Percentiles rank a stretch among this genome's conserved stretches.
These are phyloP conservation scores for Voacanga thouarsii DNA, from an alignment of 257 asterid species.

Conservation along the genomic window DNA sequence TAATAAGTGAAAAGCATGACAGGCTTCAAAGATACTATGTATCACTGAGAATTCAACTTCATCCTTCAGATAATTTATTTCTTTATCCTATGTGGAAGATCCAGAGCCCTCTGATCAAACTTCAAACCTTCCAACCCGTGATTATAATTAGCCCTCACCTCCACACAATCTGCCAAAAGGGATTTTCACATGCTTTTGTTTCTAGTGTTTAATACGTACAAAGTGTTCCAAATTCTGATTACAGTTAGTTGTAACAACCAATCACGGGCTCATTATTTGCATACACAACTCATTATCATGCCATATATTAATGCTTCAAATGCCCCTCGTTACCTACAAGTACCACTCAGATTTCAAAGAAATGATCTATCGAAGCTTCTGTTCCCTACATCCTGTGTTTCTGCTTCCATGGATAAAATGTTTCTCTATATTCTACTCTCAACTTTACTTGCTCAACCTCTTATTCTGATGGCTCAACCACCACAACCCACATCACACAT, in stretches of 20 bases:
- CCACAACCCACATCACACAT: conserved; percentile 27
- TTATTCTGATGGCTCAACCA: conserved; percentile 21
- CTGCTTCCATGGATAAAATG: conserved; percentile 11
- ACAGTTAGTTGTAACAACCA: conserved; percentile 30
- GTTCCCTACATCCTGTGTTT: background rate
- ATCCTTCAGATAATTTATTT: background rate
- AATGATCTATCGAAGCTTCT: conserved; percentile 13
- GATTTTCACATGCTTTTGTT: conserved; percentile 36
- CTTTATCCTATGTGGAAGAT: conserved; percentile 8
- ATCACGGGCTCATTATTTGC: conserved; percentile 34
- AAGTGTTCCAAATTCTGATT: conserved; percentile 1
- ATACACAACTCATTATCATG: background rate
- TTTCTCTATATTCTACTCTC: conserved; percentile 20
- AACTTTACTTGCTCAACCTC: conserved; percentile 12
- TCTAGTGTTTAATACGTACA: conserved; percentile 8
- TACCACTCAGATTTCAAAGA: background rate
- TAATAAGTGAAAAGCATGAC: background rate
- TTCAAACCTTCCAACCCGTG: conserved; percentile 17
- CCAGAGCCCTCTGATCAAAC: background rate
- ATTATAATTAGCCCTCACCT: conserved; percentile 10
- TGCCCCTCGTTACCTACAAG: background rate
- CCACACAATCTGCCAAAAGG: conserved; percentile 19
- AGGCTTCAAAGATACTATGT: background rate
- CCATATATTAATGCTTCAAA: conserved; percentile 17
- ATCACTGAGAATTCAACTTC: background rate